Conservation (phyloP, 2,329 filamentous ascomycete genomes). For the Fusarium sp. region DNA sequence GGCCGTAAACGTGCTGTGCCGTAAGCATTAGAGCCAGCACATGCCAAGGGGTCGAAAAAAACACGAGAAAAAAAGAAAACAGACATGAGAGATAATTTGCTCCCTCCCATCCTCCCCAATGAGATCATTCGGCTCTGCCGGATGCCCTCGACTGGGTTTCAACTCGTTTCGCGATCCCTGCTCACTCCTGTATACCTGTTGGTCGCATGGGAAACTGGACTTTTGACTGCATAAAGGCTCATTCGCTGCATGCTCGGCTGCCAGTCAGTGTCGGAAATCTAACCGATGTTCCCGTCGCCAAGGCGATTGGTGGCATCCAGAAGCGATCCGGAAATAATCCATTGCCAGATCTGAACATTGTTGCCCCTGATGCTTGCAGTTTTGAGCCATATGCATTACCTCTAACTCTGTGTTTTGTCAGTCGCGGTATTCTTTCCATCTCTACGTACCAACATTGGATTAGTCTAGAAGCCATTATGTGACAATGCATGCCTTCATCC, state of each 20-base stretch:
- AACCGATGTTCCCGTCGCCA: neutral
- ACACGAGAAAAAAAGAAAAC: neutral
- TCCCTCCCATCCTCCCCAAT: neutral
- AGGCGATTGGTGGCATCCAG: neutral
- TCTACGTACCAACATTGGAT: neutral
- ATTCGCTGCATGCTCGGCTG: neutral
- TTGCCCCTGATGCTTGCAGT: constrained; percentile 15
- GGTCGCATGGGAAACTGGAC: neutral
- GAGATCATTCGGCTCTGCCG: neutral
- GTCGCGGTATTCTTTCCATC: neutral
- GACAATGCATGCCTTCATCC: neutral
- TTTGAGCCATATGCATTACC: constrained; percentile 25
- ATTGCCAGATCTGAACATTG: neutral
- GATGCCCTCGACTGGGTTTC: neutral
- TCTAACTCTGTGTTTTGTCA: neutral
- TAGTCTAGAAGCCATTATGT: neutral
- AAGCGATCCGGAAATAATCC: neutral
- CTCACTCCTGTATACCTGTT: neutral
- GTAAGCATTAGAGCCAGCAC: neutral
- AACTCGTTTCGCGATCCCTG: constrained; percentile 4
- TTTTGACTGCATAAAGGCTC: neutral
- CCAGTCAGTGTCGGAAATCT: neutral
- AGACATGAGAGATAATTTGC: neutral
- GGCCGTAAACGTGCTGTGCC: constrained; percentile 1
- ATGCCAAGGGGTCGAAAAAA: neutral